Conservation (phyloP, 2,329 filamentous ascomycete species). For the Coccinonectria pachysandricola region DNA sequence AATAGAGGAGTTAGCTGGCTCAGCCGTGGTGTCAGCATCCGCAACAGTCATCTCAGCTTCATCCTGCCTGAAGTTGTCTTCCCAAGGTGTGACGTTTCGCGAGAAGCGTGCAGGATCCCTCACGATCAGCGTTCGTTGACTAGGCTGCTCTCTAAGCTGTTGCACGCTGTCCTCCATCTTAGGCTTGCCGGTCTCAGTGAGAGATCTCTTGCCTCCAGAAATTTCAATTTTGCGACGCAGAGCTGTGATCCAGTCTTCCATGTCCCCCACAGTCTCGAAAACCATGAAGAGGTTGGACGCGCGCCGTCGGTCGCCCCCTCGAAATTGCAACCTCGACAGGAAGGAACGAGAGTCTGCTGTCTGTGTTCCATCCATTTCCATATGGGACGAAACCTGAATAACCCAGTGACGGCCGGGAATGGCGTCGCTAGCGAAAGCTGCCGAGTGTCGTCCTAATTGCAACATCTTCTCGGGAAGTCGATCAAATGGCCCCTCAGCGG, state of each 20-base stretch:
- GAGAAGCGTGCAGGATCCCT: slow-evolving; percentile 39
- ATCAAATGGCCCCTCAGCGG: slow-evolving; percentile 59
- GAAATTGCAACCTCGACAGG: slow-evolving; percentile 54
- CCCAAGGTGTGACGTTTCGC: slow-evolving; percentile 12
- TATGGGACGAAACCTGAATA: slow-evolving; percentile 59
- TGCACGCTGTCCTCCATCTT: slow-evolving; percentile 29
- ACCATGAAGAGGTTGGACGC: slow-evolving; percentile 61
- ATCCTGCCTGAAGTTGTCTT: slow-evolving; percentile 6
- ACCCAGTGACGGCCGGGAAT: slow-evolving; percentile 77
- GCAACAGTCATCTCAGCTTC: slow-evolving; percentile 7
- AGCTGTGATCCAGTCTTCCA: slow-evolving; percentile 64
- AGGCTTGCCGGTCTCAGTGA: slow-evolving; percentile 48
- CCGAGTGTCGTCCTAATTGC: slow-evolving; percentile 62
- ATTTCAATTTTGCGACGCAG: slow-evolving; percentile 61
- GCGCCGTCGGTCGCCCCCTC: slow-evolving; percentile 40
- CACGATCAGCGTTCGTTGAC: slow-evolving; percentile 37
- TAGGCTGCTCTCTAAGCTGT: slow-evolving; percentile 28
- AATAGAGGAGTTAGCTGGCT: slow-evolving; percentile 33
- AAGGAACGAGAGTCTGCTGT: slow-evolving; percentile 47
- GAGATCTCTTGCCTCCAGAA: slow-evolving; percentile 54
- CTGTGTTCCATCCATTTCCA: slow-evolving; percentile 46
- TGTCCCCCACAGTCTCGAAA: slow-evolving; percentile 60
- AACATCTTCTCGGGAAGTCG: slow-evolving; percentile 65
- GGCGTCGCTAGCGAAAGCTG: slow-evolving; percentile 69
- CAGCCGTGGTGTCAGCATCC: slow-evolving; percentile 21